Evolutionary conservation across 345 rosid species (phyloP).

Genomic region (Citrus sinensis): DNA sequence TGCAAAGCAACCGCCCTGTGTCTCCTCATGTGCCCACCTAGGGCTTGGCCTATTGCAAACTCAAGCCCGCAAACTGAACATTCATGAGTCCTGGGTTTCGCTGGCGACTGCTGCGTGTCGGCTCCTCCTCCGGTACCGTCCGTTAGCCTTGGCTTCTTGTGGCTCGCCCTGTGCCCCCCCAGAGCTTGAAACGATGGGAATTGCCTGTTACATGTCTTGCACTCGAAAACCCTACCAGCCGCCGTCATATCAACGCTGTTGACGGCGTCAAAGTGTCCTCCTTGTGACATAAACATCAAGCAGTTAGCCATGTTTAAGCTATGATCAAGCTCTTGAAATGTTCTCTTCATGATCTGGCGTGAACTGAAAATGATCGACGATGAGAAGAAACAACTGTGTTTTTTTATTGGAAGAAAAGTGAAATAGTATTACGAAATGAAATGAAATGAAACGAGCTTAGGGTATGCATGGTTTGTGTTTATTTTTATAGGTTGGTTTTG

Average conservation of each 20-base stretch:
- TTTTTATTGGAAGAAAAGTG: background rate
- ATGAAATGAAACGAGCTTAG: background rate
- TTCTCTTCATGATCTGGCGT: conserved; percentile 45
- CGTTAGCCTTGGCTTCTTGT: conserved; percentile 51
- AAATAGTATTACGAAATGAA: background rate
- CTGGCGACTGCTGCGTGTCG: conserved; percentile 17
- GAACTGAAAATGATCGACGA: background rate
- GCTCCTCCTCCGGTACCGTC: background rate
- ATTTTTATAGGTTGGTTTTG: conserved; percentile 25
- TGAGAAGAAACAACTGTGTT: background rate
- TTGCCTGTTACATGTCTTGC: conserved; percentile 65
- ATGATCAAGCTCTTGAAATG: conserved; percentile 24
- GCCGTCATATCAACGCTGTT: background rate
- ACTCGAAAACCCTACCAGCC: conserved; percentile 48
- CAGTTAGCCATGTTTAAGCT: conserved; percentile 48
- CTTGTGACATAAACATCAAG: conserved; percentile 48
- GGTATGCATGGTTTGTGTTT: background rate
- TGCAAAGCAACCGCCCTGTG: conserved; percentile 31
- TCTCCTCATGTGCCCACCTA: conserved; percentile 76
- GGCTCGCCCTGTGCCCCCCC: conserved; percentile 73
- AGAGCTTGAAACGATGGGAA: conserved; percentile 64
- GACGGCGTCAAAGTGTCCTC: conserved; percentile 16
- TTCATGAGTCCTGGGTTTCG: conserved; percentile 63
- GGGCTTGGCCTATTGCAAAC: conserved; percentile 72
- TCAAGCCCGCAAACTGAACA: conserved; percentile 87